A percentile compares a stretch with the other conserved stretches of the same genome.
phyloP scores from a whole-genome alignment of 2,329 filamentous ascomycete species.

The Diplodia sapinea region DNA sequence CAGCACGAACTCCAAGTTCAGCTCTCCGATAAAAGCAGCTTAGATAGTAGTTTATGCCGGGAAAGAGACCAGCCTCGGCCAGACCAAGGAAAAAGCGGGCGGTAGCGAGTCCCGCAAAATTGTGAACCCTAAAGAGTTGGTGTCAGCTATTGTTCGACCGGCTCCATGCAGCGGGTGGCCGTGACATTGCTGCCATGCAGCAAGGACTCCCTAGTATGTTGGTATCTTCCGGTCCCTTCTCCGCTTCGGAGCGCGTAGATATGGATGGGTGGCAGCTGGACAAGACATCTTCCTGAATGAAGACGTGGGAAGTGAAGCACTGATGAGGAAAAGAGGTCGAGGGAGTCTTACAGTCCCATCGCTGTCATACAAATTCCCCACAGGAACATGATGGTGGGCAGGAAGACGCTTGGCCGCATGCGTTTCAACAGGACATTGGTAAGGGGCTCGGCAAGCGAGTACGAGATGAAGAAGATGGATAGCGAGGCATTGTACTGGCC shows the following conservation, averaged over 20 bases:
- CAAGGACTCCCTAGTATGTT: neutral
- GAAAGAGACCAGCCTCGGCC: constrained; percentile 71
- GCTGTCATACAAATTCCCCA: constrained; percentile 74
- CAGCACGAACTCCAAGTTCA: constrained; percentile 80
- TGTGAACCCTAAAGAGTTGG: constrained; percentile 2
- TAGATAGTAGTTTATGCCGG: constrained; percentile 75
- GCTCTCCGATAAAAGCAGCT: constrained; percentile 82
- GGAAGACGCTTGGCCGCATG: constrained; percentile 76
- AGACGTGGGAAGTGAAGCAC: neutral
- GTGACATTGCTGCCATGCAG: too few relatives aligned
- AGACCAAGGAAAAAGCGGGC: constrained; percentile 69
- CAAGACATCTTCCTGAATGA: neutral
- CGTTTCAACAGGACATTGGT: constrained; percentile 83
- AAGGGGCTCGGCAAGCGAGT: constrained; percentile 76
- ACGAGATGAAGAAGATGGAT: constrained; percentile 87
- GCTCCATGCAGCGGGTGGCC: too few relatives aligned
- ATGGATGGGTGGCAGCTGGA: neutral
- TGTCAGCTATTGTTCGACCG: neutral
- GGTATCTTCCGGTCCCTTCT: neutral
- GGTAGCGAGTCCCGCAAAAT: constrained; percentile 37
- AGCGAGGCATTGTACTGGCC: constrained; percentile 75
- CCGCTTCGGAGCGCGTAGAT: too few relatives aligned
- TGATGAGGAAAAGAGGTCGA: neutral
- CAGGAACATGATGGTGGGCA: constrained; percentile 78
- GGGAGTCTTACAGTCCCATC: constrained; percentile 66